Base-by-base conservation (phyloP, 257 asterid genomes). In the Ballota nigra region DNA sequence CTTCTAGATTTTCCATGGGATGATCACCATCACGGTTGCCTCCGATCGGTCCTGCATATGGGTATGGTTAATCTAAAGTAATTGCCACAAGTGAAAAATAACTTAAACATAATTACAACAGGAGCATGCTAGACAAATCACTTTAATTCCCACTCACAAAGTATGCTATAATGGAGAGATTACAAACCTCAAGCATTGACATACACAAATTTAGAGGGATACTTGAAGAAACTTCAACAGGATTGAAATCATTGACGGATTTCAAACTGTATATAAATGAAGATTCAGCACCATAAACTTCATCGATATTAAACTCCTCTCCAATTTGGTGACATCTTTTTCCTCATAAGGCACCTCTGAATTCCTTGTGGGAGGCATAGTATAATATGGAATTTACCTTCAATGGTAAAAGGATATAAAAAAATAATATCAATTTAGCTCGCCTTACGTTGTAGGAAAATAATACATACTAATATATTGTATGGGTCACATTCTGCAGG, bases 341-440 rank as follows among this genome's bases (percentile, higher is more conserved):
- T 85, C 95, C 83, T 89, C 97, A 8, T 90, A 82, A 71, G 86
- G 87, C 63, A 78, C 93, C 31, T 82, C 96, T 1, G 74, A 78
- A 12, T 78, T 83, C 83, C 98, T 83, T 56, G 77, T 51, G 8
- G 98, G 97, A 76, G 99, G 98, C 92, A 89, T 84, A 0, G 99
- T 89, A 70, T 88, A 95, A 77, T 84, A 95, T n/a, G 98, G 96
- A 72, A 95, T 95, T 95, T 95, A 78, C 99, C 99, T 94, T 89
- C 73, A 64, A 9, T 7, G 2, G 41, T 20, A 24, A 28, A 31
- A 71, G 59, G 59, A 18, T 57, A 57, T 11, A 1, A 63, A 34
- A 58, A 18, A 40, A 33, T 43, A 69, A 10, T 31, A 15, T 64
- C 7, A 63, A 23, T n/a, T 68, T 13, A 24, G 68, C 10, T 8